A percentile compares a stretch with the other conserved stretches of the same genome.
phyloP scores from a whole-genome alignment of 108 stramenopile species.

The Bacterosira constricta region DNA sequence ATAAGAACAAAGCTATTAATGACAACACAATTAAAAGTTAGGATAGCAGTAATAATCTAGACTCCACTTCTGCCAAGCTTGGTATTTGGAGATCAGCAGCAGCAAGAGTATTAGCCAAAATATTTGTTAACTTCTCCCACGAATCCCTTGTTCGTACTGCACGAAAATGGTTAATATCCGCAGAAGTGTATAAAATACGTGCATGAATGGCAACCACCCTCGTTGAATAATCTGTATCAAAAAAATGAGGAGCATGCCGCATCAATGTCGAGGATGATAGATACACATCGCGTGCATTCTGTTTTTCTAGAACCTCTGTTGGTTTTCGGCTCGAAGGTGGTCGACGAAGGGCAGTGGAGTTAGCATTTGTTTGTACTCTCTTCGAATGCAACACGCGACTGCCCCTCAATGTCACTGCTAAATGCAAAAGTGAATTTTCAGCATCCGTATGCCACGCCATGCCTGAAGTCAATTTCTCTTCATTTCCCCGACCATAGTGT shows the following conservation, averaged over 20 bases:
- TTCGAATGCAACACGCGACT: constrained; percentile 33
- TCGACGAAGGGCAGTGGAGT: constrained; percentile 15
- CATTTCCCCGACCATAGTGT: constrained; percentile 30
- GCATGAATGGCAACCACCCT: constrained; percentile 34
- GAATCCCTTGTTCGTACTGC: constrained; percentile 14
- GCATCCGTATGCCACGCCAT: constrained; percentile 38
- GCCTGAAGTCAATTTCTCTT: constrained; percentile 29
- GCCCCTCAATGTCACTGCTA: constrained; percentile 35
- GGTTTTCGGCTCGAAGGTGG: neutral
- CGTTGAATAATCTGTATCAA: constrained; percentile 24
- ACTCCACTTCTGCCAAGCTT: constrained; percentile 27
- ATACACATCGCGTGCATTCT: constrained; percentile 23
- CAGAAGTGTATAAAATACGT: constrained; percentile 30
- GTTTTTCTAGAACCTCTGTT: constrained; percentile 18
- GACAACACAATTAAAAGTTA: too few species aligned
- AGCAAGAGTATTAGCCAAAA: constrained; percentile 26
- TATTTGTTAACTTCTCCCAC: constrained; percentile 19
- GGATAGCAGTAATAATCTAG: constrained; percentile 2
- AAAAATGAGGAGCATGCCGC: constrained; percentile 34
- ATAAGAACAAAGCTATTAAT: too few species aligned
- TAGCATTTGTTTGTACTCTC: neutral
- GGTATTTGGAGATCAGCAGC: constrained; percentile 23
- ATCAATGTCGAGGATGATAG: constrained; percentile 26
- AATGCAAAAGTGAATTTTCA: constrained; percentile 30
- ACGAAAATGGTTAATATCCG: constrained; percentile 21